These are phyloP conservation scores for Bryopsis sp. DNA, from an alignment of 139 green algal species.

Conservation along the genomic window DNA sequence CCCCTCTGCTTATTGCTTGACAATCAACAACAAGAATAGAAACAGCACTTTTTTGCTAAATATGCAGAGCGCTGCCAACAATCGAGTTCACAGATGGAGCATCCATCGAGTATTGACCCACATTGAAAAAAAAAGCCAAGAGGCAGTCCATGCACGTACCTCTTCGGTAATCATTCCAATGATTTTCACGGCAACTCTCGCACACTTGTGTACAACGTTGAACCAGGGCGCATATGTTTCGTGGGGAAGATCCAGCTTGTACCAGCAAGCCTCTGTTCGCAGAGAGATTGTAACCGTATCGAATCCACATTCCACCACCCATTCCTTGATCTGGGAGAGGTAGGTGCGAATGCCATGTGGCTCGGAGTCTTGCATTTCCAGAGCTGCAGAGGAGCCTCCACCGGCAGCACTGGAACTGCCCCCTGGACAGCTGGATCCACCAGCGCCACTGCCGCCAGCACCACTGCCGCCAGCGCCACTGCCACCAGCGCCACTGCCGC, in stretches of 20 bases:
- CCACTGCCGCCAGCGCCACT: too few species aligned
- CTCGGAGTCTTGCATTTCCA: not conserved
- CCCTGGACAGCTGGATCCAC: conserved; percentile 20
- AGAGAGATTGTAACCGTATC: conserved; percentile 88
- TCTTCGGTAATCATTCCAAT: conserved; percentile 50
- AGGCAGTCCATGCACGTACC: too few species aligned
- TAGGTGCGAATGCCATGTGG: conserved; percentile 68
- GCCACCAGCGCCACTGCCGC: too few species aligned
- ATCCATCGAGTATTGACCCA: too few species aligned
- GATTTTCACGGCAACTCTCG: conserved; percentile 55
- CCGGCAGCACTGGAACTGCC: conserved; percentile 7
- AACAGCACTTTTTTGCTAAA: too few species aligned
- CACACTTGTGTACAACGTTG: conserved; percentile 57
- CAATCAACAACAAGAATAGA: too few species aligned
- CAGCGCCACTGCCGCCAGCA: not conserved
- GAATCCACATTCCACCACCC: conserved; percentile 74
- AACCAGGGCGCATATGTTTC: conserved; percentile 74
- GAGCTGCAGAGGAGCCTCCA: not conserved
- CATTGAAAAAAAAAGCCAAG: too few species aligned
- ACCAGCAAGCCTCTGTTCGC: conserved; percentile 85
- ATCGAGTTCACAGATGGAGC: too few species aligned
- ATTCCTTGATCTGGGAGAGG: conserved; percentile 83
- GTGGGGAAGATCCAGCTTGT: conserved; percentile 59
- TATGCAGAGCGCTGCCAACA: too few species aligned
- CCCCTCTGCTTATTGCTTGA: too few species aligned